Base-by-base conservation (phyloP, 495 filamentous ascomycete genomes). In the Xylaria sp. region DNA sequence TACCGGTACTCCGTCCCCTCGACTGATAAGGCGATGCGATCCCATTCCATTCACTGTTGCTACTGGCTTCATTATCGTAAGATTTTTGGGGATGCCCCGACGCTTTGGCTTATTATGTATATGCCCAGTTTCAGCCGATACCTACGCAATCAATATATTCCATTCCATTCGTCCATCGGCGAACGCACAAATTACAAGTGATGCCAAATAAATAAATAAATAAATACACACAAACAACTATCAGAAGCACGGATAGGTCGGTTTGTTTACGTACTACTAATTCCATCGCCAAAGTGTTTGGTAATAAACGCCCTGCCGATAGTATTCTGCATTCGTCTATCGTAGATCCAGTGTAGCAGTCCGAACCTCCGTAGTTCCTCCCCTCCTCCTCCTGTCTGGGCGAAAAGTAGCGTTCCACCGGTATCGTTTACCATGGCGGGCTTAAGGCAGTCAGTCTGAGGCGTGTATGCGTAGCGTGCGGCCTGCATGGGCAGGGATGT, bases 361-460 rank as follows among this genome's bases (percentile, higher is more conserved):
- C 64, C 64, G 64, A 41, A 67, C 7, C 41, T 26, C 40, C 41
- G 40, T 64, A 31, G 41, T 37, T n/a, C 53, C 11, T 15, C 44
- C 44, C 44, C 44, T n/a, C 11, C 44, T n/a, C n/a, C 26, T 55
- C 24, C 52, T 55, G 21, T 14, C 52, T 29, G 7, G 17, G 15
- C 31, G 5, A 29, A 63, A 44, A 29, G 61, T 62, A 19, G 61
- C 40, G 41, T 64, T 26, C 44, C 44, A 50, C 62, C 62, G 62
- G 62, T 65, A 37, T 65, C 62, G 64, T 55, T 19, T n/a, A n/a
- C n/a, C n/a, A n/a, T n/a, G n/a, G 64, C n/a, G 46, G 43, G 44
- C 62, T 48, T 65, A 65, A 65, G 43, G 62, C 44, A 65, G 43
- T 7, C n/a, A 37, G 35, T 8, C 62, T 65, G 62, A 65, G 19